Conservation (phyloP, 2,329 filamentous ascomycete genomes). For the Boeremia exigua region DNA sequence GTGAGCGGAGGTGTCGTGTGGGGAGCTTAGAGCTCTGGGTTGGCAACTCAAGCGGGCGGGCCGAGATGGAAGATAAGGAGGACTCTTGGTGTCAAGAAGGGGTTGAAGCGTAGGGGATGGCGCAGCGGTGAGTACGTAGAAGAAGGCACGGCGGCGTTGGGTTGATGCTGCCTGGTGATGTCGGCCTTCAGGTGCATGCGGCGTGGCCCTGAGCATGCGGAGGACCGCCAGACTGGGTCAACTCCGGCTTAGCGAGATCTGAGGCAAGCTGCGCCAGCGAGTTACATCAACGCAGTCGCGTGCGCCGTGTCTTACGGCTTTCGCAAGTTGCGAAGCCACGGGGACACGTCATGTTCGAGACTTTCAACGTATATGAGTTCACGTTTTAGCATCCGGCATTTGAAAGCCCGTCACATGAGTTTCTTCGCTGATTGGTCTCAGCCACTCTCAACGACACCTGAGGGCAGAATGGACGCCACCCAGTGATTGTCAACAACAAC, state of each 20-base stretch:
- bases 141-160: constrained; percentile 6
- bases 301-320: constrained; percentile 5
- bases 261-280: constrained; percentile 21
- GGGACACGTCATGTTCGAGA: constrained; percentile 34
- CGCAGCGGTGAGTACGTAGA: neutral
- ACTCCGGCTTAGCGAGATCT: constrained; percentile 27
- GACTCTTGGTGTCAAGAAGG: neutral
- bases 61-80: neutral
- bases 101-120: neutral
- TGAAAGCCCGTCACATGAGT: constrained; percentile 1
- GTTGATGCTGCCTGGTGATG: constrained; percentile 16
- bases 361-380: neutral
- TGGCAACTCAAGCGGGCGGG: constrained; percentile 1
- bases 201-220: constrained; percentile 7
- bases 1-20: constrained; percentile 10
- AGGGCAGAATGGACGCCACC: no score
- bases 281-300: constrained; percentile 26
- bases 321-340: constrained; percentile 18
- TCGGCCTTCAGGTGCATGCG: constrained; percentile 11
- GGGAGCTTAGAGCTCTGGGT: constrained; percentile 6
- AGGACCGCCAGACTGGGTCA: constrained; percentile 13
- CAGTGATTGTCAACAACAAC: no score
- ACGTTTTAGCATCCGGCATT: neutral
- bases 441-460: no score
- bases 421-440: no score